A percentile compares a stretch with the other conserved stretches of the same genome.
Evolutionary conservation across 257 asterid species (phyloP).

Genomic region (Capsicum rhomboideum): DNA sequence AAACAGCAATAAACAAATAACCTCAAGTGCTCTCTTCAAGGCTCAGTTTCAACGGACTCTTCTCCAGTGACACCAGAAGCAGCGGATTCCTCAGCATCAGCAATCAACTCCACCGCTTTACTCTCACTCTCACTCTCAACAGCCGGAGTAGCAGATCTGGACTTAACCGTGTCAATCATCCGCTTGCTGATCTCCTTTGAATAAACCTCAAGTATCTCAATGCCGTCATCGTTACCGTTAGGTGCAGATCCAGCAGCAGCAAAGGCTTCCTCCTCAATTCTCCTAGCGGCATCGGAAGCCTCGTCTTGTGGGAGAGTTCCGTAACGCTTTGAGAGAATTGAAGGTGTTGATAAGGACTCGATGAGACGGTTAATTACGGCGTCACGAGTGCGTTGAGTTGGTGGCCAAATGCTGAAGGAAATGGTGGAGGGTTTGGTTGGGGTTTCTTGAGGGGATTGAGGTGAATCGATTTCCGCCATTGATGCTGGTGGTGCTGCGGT

Average conservation of each 20-base stretch:
- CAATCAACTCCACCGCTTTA: neutral
- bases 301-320: conserved; percentile 67
- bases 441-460: conserved; percentile 1
- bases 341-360: conserved; percentile 67
- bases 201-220: conserved; percentile 71
- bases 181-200: conserved; percentile 84
- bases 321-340: conserved; percentile 75
- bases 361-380: conserved; percentile 67
- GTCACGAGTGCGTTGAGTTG: conserved; percentile 78
- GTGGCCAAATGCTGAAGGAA: conserved; percentile 92
- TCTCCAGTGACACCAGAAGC: conserved; percentile 47
- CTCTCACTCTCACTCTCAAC: neutral
- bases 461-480: conserved; percentile 26
- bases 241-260: conserved; percentile 34
- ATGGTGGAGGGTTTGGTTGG: conserved; percentile 6
- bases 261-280: conserved; percentile 73
- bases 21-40: conserved; percentile 1
- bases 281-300: conserved; percentile 51
- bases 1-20: neutral
- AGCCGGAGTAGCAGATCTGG: conserved; percentile 63
- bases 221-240: conserved; percentile 50
- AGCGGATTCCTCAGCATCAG: conserved; percentile 19
- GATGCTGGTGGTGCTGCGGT: conserved; percentile 10
- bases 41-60: conserved; percentile 27
- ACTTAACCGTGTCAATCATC: conserved; percentile 69